phyloP scores from a whole-genome alignment of 495 filamentous ascomycete genomes.

The Cercophora samala region DNA sequence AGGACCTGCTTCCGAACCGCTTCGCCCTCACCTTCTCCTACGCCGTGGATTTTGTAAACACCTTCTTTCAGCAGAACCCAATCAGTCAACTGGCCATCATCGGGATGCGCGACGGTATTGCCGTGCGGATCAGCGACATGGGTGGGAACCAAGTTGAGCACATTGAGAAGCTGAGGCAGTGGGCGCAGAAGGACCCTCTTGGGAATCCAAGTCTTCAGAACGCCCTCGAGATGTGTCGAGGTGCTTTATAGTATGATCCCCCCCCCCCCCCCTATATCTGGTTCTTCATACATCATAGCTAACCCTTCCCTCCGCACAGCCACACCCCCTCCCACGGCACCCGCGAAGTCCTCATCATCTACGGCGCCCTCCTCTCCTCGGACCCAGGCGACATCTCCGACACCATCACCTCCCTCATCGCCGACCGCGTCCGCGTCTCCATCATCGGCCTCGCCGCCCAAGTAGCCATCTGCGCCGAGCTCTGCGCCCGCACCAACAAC shows the following conservation, averaged over 20 bases:
- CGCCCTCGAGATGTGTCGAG: conserved; percentile 89
- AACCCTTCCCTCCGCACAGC: conserved; percentile 36
- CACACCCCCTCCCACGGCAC: conserved; percentile 93
- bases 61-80: conserved; percentile 99
- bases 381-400: conserved; percentile 95
- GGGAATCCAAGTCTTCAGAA: conserved; percentile 92
- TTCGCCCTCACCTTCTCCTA: conserved; percentile 80
- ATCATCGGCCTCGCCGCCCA: conserved; percentile 89
- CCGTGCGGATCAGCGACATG: conserved; percentile 80
- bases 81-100: conserved; percentile 91
- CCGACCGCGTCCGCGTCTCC: conserved; percentile 77
- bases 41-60: conserved; percentile 81
- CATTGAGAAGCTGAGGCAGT: conserved; percentile 66
- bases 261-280: not conserved
- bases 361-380: conserved; percentile 81
- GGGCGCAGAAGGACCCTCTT: conserved; percentile 71
- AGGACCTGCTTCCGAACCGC: conserved; percentile 84
- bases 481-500: conserved; percentile 80
- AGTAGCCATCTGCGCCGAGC: conserved; percentile 85
- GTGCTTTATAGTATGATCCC: conserved; percentile 68
- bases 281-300: conserved; percentile 4
- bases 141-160: conserved; percentile 89
- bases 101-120: conserved; percentile 87
- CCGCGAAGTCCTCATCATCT: conserved; percentile 84
- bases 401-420: conserved; percentile 72